phyloP scores from a whole-genome alignment of 768 basidiomycete genomes.

The Termitomyces sp. region DNA sequence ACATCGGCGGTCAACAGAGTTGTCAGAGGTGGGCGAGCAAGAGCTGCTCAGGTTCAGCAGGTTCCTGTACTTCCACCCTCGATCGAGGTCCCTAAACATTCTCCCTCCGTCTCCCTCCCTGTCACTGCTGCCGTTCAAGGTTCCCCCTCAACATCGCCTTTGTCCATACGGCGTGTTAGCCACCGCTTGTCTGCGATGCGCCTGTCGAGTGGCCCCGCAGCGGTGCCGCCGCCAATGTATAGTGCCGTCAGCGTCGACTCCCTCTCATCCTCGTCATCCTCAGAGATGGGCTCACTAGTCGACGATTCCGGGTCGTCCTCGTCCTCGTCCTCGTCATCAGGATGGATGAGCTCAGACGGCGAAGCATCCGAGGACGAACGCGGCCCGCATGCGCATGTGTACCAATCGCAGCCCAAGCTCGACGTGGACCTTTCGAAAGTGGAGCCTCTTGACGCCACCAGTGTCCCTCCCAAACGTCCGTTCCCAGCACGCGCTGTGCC shows the following conservation, averaged over 20 bases:
- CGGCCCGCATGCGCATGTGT: constrained; percentile 23
- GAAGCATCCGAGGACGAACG: constrained; percentile 36
- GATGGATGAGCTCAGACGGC: constrained; percentile 48
- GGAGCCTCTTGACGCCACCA: constrained; percentile 16
- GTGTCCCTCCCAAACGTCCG: constrained; percentile 28
- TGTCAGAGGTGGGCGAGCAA: constrained; percentile 42
- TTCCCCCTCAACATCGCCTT: constrained; percentile 46
- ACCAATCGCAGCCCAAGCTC: constrained; percentile 21
- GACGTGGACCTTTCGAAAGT: constrained; percentile 18
- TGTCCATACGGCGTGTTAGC: constrained; percentile 31
- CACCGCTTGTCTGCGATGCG: constrained; percentile 48
- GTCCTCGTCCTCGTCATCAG: constrained; percentile 52
- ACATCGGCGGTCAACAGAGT: constrained; percentile 49
- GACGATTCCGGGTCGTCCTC: constrained; percentile 60
- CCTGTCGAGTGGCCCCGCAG: constrained; percentile 23
- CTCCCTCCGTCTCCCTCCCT: constrained; percentile 28
- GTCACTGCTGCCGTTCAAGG: constrained; percentile 27
- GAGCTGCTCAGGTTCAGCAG: constrained; percentile 41
- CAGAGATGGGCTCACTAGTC: constrained; percentile 59
- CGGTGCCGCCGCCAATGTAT: constrained; percentile 33
- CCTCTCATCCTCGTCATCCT: constrained; percentile 35
- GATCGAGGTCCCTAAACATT: constrained; percentile 28
- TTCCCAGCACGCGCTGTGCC: constrained; percentile 45
- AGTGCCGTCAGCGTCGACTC: constrained; percentile 38
- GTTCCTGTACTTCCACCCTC: constrained; percentile 37